Evolutionary conservation across 257 asterid genomes (phyloP), one percentile per base, ranked within the genome.

Genomic region (Mentha longifolia): DNA sequence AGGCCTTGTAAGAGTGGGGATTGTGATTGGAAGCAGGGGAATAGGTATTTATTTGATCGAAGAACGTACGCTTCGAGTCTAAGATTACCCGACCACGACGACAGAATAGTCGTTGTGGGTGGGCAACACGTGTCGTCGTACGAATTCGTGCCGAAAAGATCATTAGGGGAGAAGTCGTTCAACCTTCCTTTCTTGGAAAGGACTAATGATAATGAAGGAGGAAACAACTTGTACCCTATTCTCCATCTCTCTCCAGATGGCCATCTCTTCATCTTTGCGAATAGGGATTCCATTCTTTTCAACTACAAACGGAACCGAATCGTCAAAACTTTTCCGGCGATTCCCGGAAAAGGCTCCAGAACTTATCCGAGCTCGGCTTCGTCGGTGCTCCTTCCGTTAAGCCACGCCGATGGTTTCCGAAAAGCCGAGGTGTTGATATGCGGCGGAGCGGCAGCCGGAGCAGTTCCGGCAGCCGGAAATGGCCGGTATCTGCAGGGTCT

Each of bases 191-290:
- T 89, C 74, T 79, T 89, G 81, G 75, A 43, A 31, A 68, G 41
- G 16, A 84, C 86, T 7, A 61, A 70, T 30, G 82, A 80, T 46
- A 51, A 17, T 19, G 65, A 30, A 12, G 79, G 66, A 11, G 82
- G 76, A 0, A 82, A 77, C 42, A 89, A 87, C 57, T 81, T 85
- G 55, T 89, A 87, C 73, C 96, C 95, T 2, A 76, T 87, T 15
- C 66, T 89, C 68, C 95, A 89, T 69, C 95, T 89, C 59, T 83
- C 90, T 7, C 83, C 90, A 3, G 92, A 87, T 65, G 90, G 90
- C 2, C 65, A 87, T 67, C 20, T 89, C 1, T 87, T 85, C 81
- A 77, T 86, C 11, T 89, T 89, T 33, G 85, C 95, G 0, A 85
- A 89, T 57, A 71, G 86, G 7, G 88, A 87, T 28, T 89, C 96